Conservation (phyloP, 164 flowering plant genomes). For the Vitis vinifera region DNA sequence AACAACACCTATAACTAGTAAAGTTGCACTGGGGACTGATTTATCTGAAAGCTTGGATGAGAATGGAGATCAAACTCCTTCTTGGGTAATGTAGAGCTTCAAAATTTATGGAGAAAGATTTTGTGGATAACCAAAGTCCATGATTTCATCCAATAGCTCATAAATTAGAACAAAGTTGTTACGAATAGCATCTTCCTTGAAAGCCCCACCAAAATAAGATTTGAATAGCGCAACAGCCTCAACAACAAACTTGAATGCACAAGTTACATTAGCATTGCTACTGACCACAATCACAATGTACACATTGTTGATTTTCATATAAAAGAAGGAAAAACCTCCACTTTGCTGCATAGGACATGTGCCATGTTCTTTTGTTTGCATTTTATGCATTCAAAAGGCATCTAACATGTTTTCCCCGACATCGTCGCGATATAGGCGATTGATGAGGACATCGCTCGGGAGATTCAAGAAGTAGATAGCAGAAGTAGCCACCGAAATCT, state of each 20-base stretch:
- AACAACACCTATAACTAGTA: too few relatives aligned
- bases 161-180: conserved; percentile 95
- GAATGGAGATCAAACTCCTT: too few relatives aligned
- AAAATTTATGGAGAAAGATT: too few relatives aligned
- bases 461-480: conserved; percentile 95
- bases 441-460: conserved; percentile 96
- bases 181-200: conserved; percentile 98
- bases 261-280: conserved; percentile 98
- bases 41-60: too few relatives aligned
- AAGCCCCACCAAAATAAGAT: conserved; percentile 98
- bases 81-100: too few relatives aligned
- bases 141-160: conserved; percentile 76
- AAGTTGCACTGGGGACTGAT: too few relatives aligned
- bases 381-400: conserved; percentile 93
- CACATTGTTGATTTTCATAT: conserved; percentile 99
- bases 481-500: conserved; percentile 98
- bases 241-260: conserved; percentile 97
- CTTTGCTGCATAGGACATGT: conserved; percentile 97
- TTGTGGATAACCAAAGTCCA: too few relatives aligned
- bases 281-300: conserved; percentile 98
- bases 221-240: conserved; percentile 95
- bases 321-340: conserved; percentile 95
- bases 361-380: conserved; percentile 99
- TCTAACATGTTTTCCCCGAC: conserved; percentile 99
- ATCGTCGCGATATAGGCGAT: conserved; percentile 96